Base-by-base conservation (phyloP, 257 asterid species). In the Petunia axillaris region DNA sequence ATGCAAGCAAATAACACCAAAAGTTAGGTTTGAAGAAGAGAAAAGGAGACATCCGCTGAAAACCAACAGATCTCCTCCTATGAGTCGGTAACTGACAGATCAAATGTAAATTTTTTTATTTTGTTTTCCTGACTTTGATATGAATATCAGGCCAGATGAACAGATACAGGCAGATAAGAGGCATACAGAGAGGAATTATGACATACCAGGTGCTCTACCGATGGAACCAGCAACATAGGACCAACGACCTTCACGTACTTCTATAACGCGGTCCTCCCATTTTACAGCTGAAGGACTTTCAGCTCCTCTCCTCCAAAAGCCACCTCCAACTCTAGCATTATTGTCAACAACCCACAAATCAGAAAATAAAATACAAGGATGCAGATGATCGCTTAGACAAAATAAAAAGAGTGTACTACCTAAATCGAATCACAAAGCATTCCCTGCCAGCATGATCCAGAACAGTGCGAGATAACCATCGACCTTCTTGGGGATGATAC, bases 401-500 rank as follows among this genome's bases (percentile, higher is more conserved):
- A 6, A 53, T 37, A 4, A 7, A 15, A 63, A 74, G 1, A 6
- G 53, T 44, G 13, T 53, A 10, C 77, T 86, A 95, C 99, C 99
- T 93, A 87, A 93, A 89, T 73, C 97, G 89, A 77, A 86, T 77
- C 58, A 95, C 97, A 63, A 95, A 95, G 86, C 97, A 95, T 83
- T 95, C 99, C 79, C 97, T 88, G 77, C 97, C 95, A 5, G 97
- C 93, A 86, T 95, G 97, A 82, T 95, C 99, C 77, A 93, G 86
- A 82, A 95, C 97, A 1, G 99, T 93, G 16, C 97, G 91, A 43
- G 98, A 90, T 65, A 95, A 76, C 99, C 98, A 95, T 59, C 99
- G 89, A 25, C 99, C 99, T 85, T 89, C 94, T 79, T 95, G 99
- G 15, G 98, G 98, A 13, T 93, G 88, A 76, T 93, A 93, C 35